Base-by-base conservation (phyloP, 176 grass and related monocot genomes). In the Lolium rigidum region DNA sequence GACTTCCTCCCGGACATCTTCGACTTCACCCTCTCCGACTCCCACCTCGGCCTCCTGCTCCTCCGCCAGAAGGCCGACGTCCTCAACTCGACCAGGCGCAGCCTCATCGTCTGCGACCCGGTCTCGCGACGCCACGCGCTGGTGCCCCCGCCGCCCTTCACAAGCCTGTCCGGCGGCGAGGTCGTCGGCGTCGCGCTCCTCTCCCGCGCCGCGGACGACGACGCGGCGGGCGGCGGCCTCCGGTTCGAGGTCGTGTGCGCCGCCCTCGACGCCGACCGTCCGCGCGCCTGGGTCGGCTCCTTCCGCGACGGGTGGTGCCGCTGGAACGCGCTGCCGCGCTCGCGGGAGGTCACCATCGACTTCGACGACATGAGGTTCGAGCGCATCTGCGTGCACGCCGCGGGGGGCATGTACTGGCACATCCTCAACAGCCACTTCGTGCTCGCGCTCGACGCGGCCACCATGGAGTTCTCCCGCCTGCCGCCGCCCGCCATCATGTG, bases 321-420 rank as follows among this genome's bases (percentile, higher is more conserved):
- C 4, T 83, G 81, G 81, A 39, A 22, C 51, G 12, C 31, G 82
- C 55, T 76, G 26, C 73, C 60, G 48, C 61, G 48, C 9, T 68
- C 83, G 3, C 74, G 46, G 26, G 61, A 18, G 59, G 79, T 81
- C 0, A 49, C 59, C 44, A 12, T 81, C 25, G 61, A 55, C 9
- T 77, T 85, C 74, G n/a, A 56, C 74, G 20, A 1, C 13, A 41
- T 18, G 61, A 56, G 83, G 83, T 22, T 44, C n/a, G 61, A 85
- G 74, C 5, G 17, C 1, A 38, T 39, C 13, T 66, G n/a, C 83
- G 83, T 85, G 83, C 74, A 66, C 48, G 60, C 74, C 48, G 74
- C 48, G 1, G 73, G 83, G 31, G 38, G 61, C 5, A 47, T 77
- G 17, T 84, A 84, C 83, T 84, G 83, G 71, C 83, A 84, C 46